phyloP scores from a whole-genome alignment of 345 rosid species.

The Brassica juncea region DNA sequence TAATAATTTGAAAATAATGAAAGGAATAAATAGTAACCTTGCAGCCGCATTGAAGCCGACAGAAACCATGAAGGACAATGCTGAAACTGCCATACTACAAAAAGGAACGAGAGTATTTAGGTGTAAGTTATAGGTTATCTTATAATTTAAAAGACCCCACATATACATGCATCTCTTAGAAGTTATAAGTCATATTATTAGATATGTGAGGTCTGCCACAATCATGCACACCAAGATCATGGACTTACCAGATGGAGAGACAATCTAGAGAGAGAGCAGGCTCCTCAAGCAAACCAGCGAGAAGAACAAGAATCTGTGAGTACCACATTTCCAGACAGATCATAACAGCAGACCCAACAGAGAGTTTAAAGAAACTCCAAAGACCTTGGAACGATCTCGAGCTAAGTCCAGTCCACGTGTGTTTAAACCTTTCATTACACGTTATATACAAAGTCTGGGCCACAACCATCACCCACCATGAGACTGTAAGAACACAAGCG shows the following conservation, averaged over 20 bases:
- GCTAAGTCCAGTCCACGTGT: slow-evolving; percentile 14
- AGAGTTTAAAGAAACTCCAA: slow-evolving; percentile 2
- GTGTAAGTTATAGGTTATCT: not conserved
- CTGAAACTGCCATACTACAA: not conserved
- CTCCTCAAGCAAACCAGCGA: not conserved
- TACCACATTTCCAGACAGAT: slow-evolving; percentile 11
- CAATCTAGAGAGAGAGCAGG: slow-evolving; percentile 10
- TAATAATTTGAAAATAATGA: not conserved
- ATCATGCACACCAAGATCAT: not conserved
- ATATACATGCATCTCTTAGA: not conserved
- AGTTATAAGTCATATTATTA: not conserved
- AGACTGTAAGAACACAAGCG: not conserved
- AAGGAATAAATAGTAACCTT: not conserved
- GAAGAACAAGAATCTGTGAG: slow-evolving; percentile 4
- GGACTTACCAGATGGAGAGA: slow-evolving; percentile 4
- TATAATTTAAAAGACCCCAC: not conserved
- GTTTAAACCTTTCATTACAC: not conserved
- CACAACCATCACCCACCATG: slow-evolving; percentile 1
- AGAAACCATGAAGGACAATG: slow-evolving; percentile 4
- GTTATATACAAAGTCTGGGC: slow-evolving; percentile 1
- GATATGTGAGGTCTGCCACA: not conserved
- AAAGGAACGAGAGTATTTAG: not conserved
- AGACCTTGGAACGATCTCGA: slow-evolving; percentile 5
- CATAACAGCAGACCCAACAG: slow-evolving; percentile 2
- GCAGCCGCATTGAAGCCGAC: slow-evolving; percentile 14